Base-by-base conservation (phyloP, 2,329 filamentous ascomycete genomes). In the Lecanicillium sp. region DNA sequence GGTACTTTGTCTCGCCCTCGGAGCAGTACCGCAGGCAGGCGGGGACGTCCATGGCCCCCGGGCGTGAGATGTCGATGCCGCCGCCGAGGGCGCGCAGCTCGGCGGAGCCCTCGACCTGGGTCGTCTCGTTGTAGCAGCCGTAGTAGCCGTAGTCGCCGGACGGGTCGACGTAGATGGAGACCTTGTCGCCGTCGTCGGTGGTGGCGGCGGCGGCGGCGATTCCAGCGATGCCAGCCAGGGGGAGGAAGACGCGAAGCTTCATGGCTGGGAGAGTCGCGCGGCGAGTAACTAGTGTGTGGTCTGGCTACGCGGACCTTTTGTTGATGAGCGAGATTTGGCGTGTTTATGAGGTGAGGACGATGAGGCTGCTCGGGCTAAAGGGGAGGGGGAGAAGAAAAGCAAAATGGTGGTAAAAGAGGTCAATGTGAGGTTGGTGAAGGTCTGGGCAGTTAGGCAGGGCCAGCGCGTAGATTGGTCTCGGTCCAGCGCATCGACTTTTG, bases 41-140 rank as follows among this genome's bases (percentile, higher is more conserved):
- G 15, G 67, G 61, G 9, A 75, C 73, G 20, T 76, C 80, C 73
- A 81, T 76, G 52, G 63, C 62, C 46, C 68, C 72, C 9, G 65
- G 57, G 14, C 58, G 53, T 33, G 71, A 67, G 49, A 68, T 60
- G 53, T 67, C 66, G 39, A 57, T 58, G 39, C 72, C 71, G 38
- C 65, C 69, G 17, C 62, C 54, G 4, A 82, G 65, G 14, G 78
- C 75, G 68, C 75, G 56, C 67, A 70, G 41, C 39, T 65, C 64
- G 23, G 65, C 65, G 4, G 73, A 67, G 51, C 63, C 61, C 12
- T 61, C 51, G 12, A 75, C 57, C 32, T 65, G 64, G n/a, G 67
- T 71, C 2, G 77, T 79, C 58, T 82, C 78, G 55, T 78, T 78
- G 64, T 65, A 81, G 65, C 79, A 83, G 48, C 78, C 78, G n/a